These are phyloP conservation scores for Colletotrichum kahawae DNA, from an alignment of 2,329 filamentous ascomycete species.

Conservation along the genomic window DNA sequence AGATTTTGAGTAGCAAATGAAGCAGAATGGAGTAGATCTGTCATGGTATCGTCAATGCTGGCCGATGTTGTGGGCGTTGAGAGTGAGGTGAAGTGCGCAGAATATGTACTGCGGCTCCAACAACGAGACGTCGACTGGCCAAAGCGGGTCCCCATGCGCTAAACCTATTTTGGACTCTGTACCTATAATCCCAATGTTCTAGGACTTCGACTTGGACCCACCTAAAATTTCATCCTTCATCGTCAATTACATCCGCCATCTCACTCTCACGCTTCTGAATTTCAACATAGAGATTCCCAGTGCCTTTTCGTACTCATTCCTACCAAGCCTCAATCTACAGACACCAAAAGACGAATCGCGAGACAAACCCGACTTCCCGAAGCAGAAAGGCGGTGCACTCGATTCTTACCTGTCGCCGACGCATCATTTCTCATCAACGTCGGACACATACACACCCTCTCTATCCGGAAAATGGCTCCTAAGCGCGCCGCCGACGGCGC, in stretches of 20 bases:
- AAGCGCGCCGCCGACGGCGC: slow-evolving; percentile 58
- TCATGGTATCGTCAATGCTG: not conserved
- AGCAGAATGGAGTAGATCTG: not conserved
- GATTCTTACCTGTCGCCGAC: not conserved
- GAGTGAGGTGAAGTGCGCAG: not conserved
- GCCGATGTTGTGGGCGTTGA: not conserved
- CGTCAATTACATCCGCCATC: not conserved
- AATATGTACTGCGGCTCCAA: not conserved
- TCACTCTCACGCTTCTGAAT: not conserved
- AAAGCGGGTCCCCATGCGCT: not conserved
- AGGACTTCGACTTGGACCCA: slow-evolving; percentile 6
- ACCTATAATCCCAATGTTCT: not conserved
- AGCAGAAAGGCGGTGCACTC: not conserved
- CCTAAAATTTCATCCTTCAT: slow-evolving; percentile 20
- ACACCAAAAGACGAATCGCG: not conserved
- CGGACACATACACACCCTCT: not conserved
- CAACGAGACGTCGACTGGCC: not conserved
- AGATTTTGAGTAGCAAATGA: not conserved
- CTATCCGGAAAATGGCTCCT: slow-evolving; percentile 52
- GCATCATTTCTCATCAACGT: not conserved
- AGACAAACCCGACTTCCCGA: not conserved
- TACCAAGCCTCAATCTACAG: not conserved
- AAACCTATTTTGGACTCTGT: not conserved
- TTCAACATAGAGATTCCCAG: not conserved
- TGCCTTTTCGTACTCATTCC: not conserved